These are phyloP conservation scores for Sphaceloma murrayae DNA, from an alignment of 2,329 filamentous ascomycete species.

Conservation along the genomic window DNA sequence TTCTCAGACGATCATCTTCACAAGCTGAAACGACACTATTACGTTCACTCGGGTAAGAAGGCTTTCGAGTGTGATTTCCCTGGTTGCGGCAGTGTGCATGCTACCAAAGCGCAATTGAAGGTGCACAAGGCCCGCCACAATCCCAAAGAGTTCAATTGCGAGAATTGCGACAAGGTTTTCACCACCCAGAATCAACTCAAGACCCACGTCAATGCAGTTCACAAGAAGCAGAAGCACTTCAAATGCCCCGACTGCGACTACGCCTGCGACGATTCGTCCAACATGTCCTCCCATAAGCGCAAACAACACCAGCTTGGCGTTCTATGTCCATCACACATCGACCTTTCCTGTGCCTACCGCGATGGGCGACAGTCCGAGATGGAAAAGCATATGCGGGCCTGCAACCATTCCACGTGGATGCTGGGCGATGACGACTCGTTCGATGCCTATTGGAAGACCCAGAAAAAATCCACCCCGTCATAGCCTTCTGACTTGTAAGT, in stretches of 20 bases:
- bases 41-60: constrained; percentile 16
- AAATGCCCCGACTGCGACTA: constrained; percentile 16
- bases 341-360: constrained; percentile 9
- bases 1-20: constrained; percentile 16
- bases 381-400: constrained; percentile 15
- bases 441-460: constrained; percentile 14
- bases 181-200: constrained; percentile 16
- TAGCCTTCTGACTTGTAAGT: no score
- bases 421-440: constrained; percentile 9
- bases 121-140: constrained; percentile 16
- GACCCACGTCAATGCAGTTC: constrained; percentile 15
- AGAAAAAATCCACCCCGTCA: constrained; percentile 7
- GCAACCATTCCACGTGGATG: constrained; percentile 11
- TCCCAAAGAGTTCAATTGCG: constrained; percentile 15
- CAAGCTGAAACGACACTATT: constrained; percentile 16
- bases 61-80: constrained; percentile 16
- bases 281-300: constrained; percentile 15
- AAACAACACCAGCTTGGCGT: constrained; percentile 15
- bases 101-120: constrained; percentile 15
- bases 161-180: constrained; percentile 15
- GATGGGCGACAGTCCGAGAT: constrained; percentile 14
- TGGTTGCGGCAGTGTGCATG: constrained; percentile 14
- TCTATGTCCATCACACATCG: constrained; percentile 6
- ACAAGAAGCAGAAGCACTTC: constrained; percentile 16
- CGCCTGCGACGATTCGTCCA: constrained; percentile 15